These are phyloP conservation scores for Chytriomyces sp. DNA, from an alignment of 192 early-diverging fungal species.

Conservation along the genomic window DNA sequence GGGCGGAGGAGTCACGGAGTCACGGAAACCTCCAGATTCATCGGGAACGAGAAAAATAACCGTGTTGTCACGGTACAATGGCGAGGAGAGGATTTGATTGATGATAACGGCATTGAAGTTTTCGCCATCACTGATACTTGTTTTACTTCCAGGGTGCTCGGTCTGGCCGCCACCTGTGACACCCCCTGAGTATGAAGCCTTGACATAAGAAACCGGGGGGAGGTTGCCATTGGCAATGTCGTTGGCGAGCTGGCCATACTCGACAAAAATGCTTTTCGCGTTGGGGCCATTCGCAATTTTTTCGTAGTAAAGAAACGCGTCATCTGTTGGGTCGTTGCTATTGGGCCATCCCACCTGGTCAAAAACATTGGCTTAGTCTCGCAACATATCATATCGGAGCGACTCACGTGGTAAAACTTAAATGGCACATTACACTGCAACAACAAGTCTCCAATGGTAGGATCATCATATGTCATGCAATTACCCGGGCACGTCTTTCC, in stretches of 20 bases:
- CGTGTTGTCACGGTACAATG: constrained; percentile 26
- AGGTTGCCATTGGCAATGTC: constrained; percentile 22
- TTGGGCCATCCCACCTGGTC: too few relatives aligned
- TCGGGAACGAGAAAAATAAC: constrained; percentile 21
- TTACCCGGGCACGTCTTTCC: background rate
- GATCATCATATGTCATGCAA: background rate
- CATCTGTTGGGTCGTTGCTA: constrained; percentile 17
- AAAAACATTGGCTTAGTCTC: too few relatives aligned
- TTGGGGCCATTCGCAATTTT: background rate
- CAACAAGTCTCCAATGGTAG: constrained; percentile 7
- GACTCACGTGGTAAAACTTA: background rate
- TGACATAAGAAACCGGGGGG: constrained; percentile 23
- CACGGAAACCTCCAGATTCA: constrained; percentile 28
- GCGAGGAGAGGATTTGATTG: constrained; percentile 3
- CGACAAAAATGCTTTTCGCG: background rate
- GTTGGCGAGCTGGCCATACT: background rate
- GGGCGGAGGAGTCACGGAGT: constrained; percentile 14
- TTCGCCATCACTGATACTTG: constrained; percentile 29
- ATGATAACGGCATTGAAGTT: constrained; percentile 22
- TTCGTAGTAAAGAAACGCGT: constrained; percentile 18
- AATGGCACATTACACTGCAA: background rate
- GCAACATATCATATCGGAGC: too few relatives aligned
- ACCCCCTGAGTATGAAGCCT: constrained; percentile 3
- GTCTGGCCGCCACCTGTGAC: background rate
- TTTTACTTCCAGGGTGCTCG: constrained; percentile 23